phyloP scores from a whole-genome alignment of 2,329 filamentous ascomycete genomes.

The Xenoacremonium recifei region DNA sequence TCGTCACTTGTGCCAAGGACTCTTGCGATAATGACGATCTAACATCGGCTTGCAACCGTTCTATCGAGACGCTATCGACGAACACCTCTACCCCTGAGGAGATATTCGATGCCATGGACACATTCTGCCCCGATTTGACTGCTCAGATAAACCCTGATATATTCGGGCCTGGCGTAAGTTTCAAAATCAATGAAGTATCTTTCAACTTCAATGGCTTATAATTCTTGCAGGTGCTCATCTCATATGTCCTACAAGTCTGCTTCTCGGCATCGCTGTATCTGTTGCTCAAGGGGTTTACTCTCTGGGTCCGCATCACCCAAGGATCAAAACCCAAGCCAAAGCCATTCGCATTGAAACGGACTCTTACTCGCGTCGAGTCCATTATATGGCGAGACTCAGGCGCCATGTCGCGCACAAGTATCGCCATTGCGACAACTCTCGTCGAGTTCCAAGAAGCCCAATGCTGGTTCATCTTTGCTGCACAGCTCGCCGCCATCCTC shows the following conservation, averaged over 20 bases:
- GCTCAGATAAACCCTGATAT: conserved; percentile 40
- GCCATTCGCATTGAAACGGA: conserved; percentile 25
- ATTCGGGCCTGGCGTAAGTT: conserved; percentile 37
- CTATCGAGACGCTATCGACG: conserved; percentile 25
- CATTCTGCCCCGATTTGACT: conserved; percentile 34
- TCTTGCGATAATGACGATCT: conserved; percentile 34
- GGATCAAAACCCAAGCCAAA: conserved; percentile 18
- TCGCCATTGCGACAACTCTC: conserved; percentile 39
- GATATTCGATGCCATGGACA: conserved; percentile 33
- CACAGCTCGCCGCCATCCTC: conserved; percentile 40
- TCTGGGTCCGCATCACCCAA: conserved; percentile 34
- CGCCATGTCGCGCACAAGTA: conserved; percentile 35
- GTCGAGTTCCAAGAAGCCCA: conserved; percentile 41
- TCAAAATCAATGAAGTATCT: neutral
- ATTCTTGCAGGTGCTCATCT: conserved; percentile 35
- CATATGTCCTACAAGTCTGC: conserved; percentile 37
- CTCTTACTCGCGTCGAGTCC: conserved; percentile 33
- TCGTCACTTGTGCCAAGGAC: conserved; percentile 34
- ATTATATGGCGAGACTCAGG: conserved; percentile 38
- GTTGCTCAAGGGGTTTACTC: conserved; percentile 33
- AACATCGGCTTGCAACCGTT: conserved; percentile 28
- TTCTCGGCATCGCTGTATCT: conserved; percentile 34
- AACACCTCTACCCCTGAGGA: conserved; percentile 25
- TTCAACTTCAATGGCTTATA: no score
- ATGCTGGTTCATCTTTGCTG: conserved; percentile 39